Evolutionary conservation across 2,329 filamentous ascomycete genomes (phyloP), one percentile per base, ranked within the genome.

Genomic region (Monosporascus cannonballus): DNA sequence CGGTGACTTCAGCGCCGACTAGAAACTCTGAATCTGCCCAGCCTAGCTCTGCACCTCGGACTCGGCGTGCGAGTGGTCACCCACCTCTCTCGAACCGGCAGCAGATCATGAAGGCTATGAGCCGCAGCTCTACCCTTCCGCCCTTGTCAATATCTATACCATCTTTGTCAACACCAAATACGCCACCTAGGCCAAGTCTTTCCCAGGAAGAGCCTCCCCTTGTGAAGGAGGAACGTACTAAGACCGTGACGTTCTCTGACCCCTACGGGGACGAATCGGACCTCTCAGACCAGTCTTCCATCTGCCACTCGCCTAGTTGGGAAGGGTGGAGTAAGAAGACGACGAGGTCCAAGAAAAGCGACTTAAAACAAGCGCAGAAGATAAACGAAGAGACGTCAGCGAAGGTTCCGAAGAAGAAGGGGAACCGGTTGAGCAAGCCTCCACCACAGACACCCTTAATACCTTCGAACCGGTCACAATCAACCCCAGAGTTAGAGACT

Each of bases 241-340:
- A 74, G 61, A 70, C 70, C 18, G 73, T 74, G 37, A 71, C 71
- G 22, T 73, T 74, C 49, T 61, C 69, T 22, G 65, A 68, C 30
- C 66, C 68, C 6, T 65, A 51, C 18, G 58, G 65, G 27, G 66
- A 66, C 39, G 63, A 67, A 11, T 64, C 67, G 25, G 53, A 61
- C n/a, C 64, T 67, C 56, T 75, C 73, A 3, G 74, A 75, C 48
- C 67, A 73, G 47, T 76, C 74, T 3, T 77, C 75, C 0, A 80
- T 84, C 51, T 85, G 82, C 55, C 79, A 83, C 51, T 85, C 82
- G 1, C 82, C 82, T 2, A 83, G 76, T 51, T 85, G 82, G 82
- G 80, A 83, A 56, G 76, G 78, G 22, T 80, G 74, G 3, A 73
- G 76, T 20, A 76, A 72, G 57, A 81, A 78, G 59, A 78, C 75